Base-by-base conservation (phyloP, 1,139 yeast genomes). In the Diutina catenulata region DNA sequence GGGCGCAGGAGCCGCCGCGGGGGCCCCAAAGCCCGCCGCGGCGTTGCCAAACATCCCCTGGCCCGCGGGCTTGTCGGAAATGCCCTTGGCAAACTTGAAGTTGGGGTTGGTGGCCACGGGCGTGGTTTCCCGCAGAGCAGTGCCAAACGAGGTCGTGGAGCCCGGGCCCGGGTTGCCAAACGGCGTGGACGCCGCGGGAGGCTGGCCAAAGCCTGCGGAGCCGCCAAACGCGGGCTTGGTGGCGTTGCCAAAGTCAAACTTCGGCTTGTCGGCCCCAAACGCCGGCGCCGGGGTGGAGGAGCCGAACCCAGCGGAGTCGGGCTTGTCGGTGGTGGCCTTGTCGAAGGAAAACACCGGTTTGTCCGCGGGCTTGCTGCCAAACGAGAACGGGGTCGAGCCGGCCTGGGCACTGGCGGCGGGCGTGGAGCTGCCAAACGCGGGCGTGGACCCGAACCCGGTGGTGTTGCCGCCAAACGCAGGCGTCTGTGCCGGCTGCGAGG, bases 71-170 rank as follows among this genome's bases (percentile, higher is more conserved):
- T n/a, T n/a, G n/a, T n/a, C n/a, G n/a, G n/a, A n/a, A n/a, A n/a
- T n/a, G 5, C 35, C 35, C 19, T 31, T 31, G 9, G 35, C 35
- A 21, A 31, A 31, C 15, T 31, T 31, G 9, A 31, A 31, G 15
- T 13, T n/a, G 6, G 35, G 35, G 13, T 31, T 31, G n/a, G n/a
- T n/a, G 5, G 24, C 24, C n/a, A 20, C 35, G 11, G 35, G 35
- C 10, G 35, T 31, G 11, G 25, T 13, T 31, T 31, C 35, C 4
- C 35, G 15, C n/a, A 21, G 21, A 5, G 20, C 10, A n/a, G 21
- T 21, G 11, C 35, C 35, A 20, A 31, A 31, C 4, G 28, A n/a
- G 28, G 28, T 10, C 13, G 16, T 10, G 25, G 35, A 9, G 23
- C 24, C 6, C 22, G 35, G 16, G 35, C 21, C 35, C 20, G 35